These are phyloP conservation scores for Solanum medicagineum DNA, from an alignment of 257 asterid species.

Conservation along the genomic window DNA sequence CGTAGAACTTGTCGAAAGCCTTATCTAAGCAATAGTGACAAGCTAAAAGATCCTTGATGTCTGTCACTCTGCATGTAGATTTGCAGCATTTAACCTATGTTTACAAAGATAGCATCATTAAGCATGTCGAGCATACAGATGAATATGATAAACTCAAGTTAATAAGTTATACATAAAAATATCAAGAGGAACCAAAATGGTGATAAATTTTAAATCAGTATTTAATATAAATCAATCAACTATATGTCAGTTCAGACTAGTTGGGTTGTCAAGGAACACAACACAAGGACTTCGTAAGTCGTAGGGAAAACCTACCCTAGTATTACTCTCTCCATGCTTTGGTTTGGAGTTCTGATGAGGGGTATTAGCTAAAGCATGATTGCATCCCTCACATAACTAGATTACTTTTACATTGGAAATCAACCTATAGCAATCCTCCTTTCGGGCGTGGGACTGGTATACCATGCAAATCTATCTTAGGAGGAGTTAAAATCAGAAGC, in stretches of 20 bases:
- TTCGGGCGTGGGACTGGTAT: background rate
- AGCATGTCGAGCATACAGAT: background rate
- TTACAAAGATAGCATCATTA: background rate
- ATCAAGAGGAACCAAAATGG: background rate
- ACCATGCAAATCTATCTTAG: background rate
- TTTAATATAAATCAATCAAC: background rate
- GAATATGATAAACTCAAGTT: background rate
- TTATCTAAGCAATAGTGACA: slow-evolving; percentile 69
- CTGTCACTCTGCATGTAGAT: slow-evolving; percentile 64
- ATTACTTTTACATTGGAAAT: background rate
- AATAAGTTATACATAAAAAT: background rate
- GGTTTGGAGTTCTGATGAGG: background rate
- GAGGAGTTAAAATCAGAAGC: background rate
- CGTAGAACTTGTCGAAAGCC: slow-evolving; percentile 84
- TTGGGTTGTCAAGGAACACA: background rate
- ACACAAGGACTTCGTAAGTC: background rate
- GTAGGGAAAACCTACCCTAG: background rate
- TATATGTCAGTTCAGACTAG: background rate
- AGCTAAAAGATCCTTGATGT: slow-evolving; percentile 58
- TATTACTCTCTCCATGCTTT: background rate
- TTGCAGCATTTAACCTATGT: slow-evolving; percentile 81
- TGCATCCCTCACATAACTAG: background rate
- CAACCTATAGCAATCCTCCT: background rate
- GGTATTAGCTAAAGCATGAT: background rate
- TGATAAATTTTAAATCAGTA: background rate